Base-by-base conservation (phyloP, 495 filamentous ascomycete genomes). In the Penicillium turbatum region DNA sequence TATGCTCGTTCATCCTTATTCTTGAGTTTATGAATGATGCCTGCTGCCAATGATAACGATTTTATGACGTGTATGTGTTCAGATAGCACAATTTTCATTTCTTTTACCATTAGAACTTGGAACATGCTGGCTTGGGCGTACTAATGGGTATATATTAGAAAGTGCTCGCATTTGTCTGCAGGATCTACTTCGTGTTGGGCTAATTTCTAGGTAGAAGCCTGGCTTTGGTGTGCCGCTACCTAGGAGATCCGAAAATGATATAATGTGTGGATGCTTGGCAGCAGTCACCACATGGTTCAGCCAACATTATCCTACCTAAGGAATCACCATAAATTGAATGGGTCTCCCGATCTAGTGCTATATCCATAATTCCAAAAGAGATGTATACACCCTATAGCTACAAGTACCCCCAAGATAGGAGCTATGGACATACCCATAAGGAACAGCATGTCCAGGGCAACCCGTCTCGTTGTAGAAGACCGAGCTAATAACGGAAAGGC, bases 31-130 rank as follows among this genome's bases (percentile, higher is more conserved):
- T 55, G 32, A 34, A 51, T 44, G 16, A 43, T 52, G 53, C 54
- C 39, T 51, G 42, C 40, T 51, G 48, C 41, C 35, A 37, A 58
- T 51, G 52, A 60, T 60, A 36, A 60, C 44, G 57, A 60, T 53
- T 59, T 39, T 43, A 60, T 51, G 57, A 55, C 41, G 46, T 45
- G 35, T 51, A 51, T 34, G 53, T 51, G 17, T 36, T 50, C 45
- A 35, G 51, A 51, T 54, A 55, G 32, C 36, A 31, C 29, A 58
- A 55, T 59, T 27, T 1, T 43, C 40, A 32, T 30, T 53, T 17
- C 19, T 40, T 16, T 47, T 16, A 21, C 16, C 27, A n/a, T 24
- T 26, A 24, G 2, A 21, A 34, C 15, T 24, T 44, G 29, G 11
- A 0, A 27, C n/a, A 29, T 5, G 24, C n/a, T n/a, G 11, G 21